A percentile compares a stretch with the other conserved stretches of the same genome.
Conservation (phyloP, 768 basidiomycete species). For the Lactarius deliciosus region DNA sequence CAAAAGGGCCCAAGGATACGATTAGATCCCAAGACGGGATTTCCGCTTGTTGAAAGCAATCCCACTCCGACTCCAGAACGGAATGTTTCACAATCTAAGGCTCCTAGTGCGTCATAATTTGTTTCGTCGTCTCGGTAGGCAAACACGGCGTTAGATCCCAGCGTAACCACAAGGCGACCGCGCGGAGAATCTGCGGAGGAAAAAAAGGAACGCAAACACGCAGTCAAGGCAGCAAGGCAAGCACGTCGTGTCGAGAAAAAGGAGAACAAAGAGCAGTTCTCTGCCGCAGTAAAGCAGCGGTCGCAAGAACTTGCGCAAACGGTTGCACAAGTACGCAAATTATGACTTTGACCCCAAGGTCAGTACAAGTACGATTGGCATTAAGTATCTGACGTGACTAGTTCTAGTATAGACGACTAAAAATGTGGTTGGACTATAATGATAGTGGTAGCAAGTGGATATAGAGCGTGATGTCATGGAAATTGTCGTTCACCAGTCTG, state of each 20-base stretch:
- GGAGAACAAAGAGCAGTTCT: slow-evolving; percentile 59
- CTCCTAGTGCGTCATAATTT: slow-evolving; percentile 7
- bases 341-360: slow-evolving; percentile 28
- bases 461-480: neutral
- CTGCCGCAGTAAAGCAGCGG: slow-evolving; percentile 61
- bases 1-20: slow-evolving; percentile 60
- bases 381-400: slow-evolving; percentile 17
- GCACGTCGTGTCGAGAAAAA: slow-evolving; percentile 67
- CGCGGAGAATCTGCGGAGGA: slow-evolving; percentile 76
- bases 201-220: slow-evolving; percentile 69
- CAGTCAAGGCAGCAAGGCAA: slow-evolving; percentile 66
- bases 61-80: slow-evolving; percentile 17
- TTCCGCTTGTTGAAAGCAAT: slow-evolving; percentile 55
- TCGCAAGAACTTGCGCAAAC: slow-evolving; percentile 47
- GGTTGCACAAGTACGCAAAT: slow-evolving; percentile 38
- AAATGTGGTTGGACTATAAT: slow-evolving; percentile 3
- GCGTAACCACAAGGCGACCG: slow-evolving; percentile 62
- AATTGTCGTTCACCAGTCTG: slow-evolving; percentile 38
- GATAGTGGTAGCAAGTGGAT: slow-evolving; percentile 4
- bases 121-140: slow-evolving; percentile 21
- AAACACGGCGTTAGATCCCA: slow-evolving; percentile 36
- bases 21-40: slow-evolving; percentile 74
- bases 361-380: slow-evolving; percentile 8
- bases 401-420: slow-evolving; percentile 25
- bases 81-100: slow-evolving; percentile 25